Evolutionary conservation across 257 asterid species (phyloP).

Genomic region (Ilex asprella): DNA sequence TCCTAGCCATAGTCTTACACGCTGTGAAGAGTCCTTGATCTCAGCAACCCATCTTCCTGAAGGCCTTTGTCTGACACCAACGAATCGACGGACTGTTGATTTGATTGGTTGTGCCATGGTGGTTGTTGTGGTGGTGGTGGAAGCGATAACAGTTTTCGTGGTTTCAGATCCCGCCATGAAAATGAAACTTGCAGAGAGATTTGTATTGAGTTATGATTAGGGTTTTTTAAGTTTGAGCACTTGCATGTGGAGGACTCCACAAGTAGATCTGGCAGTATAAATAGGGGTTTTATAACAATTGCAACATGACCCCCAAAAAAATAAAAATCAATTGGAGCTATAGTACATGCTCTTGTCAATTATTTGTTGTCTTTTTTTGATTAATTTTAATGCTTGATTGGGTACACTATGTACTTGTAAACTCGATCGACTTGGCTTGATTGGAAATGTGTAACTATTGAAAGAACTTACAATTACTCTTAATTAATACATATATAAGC

Average conservation of each 20-base stretch:
- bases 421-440: conserved; percentile 20
- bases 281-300: conserved; percentile 12
- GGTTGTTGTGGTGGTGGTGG: background rate
- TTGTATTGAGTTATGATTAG: background rate
- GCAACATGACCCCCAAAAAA: too few relatives aligned
- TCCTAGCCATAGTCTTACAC: conserved; percentile 83
- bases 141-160: conserved; percentile 17
- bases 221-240: background rate
- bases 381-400: conserved; percentile 12
- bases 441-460: too few relatives aligned
- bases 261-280: background rate
- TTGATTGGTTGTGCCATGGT: conserved; percentile 20
- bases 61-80: conserved; percentile 84
- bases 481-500: conserved; percentile 16
- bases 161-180: conserved; percentile 38
- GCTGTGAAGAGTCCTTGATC: conserved; percentile 81
- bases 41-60: conserved; percentile 95
- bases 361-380: conserved; percentile 30
- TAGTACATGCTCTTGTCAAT: conserved; percentile 32
- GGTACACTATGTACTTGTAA: conserved; percentile 10
- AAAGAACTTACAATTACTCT: too few relatives aligned
- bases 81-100: conserved; percentile 45
- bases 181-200: background rate
- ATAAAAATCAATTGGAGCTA: background rate
- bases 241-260: background rate